phyloP scores from a whole-genome alignment of 2,329 filamentous ascomycete species.

The Lachnum nothofagi region DNA sequence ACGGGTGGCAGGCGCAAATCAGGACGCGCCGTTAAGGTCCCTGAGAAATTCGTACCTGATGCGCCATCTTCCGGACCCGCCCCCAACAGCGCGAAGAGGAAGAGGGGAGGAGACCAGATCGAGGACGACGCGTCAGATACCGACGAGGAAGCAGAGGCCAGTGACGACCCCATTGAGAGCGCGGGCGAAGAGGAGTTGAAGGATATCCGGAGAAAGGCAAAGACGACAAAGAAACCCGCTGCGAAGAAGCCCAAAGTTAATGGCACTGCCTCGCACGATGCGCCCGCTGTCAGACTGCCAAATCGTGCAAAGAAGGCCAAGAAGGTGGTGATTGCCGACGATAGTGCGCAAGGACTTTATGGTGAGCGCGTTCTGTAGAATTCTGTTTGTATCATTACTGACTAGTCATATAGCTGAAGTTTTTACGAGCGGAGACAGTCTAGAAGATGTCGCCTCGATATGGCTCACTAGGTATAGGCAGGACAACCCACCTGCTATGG shows the following conservation, averaged over 20 bases:
- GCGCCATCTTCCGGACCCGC: constrained; percentile 33
- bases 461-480: constrained; percentile 56
- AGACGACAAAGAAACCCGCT: constrained; percentile 49
- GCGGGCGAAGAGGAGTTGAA: constrained; percentile 44
- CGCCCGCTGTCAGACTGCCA: constrained; percentile 42
- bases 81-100: constrained; percentile 50
- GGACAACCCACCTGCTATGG: constrained; percentile 50
- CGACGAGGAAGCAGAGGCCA: constrained; percentile 43
- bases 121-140: constrained; percentile 44
- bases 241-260: constrained; percentile 62
- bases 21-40: constrained; percentile 59
- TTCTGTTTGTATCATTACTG: constrained; percentile 17
- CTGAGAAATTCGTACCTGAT: constrained; percentile 56
- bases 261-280: constrained; percentile 49
- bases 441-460: constrained; percentile 52
- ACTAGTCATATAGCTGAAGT: constrained; percentile 49
- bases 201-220: constrained; percentile 34
- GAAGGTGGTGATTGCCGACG: constrained; percentile 44
- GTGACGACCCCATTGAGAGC: constrained; percentile 38
- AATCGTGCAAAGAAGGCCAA: constrained; percentile 31
- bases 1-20: constrained; percentile 56
- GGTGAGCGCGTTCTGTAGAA: constrained; percentile 20
- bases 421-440: constrained; percentile 53
- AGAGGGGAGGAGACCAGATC: constrained; percentile 43
- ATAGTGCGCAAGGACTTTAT: constrained; percentile 26